Conservation (phyloP, 192 early-diverging fungal genomes). For the Umbelopsis ramanniana region DNA sequence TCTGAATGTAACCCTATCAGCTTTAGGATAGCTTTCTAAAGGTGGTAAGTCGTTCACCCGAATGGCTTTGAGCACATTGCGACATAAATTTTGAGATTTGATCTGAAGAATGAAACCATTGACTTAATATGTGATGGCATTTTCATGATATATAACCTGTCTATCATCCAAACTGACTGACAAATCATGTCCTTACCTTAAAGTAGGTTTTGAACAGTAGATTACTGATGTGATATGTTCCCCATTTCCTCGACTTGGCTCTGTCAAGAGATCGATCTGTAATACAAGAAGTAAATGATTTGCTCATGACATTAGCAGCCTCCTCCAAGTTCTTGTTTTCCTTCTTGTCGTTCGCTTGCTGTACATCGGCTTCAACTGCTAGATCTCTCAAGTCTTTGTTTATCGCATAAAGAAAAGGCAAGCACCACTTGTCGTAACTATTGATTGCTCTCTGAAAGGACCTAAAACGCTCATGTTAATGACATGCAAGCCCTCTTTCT, state of each 20-base stretch:
- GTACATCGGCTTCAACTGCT: slow-evolving; percentile 55
- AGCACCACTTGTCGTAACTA: slow-evolving; percentile 56
- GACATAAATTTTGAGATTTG: slow-evolving; percentile 80
- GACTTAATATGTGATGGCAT: background rate
- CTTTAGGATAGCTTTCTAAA: slow-evolving; percentile 77
- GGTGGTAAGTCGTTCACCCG: slow-evolving; percentile 72
- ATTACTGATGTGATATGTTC: slow-evolving; percentile 87
- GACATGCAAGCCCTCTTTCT: background rate
- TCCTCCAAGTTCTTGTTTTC: slow-evolving; percentile 75
- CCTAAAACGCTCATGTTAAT: slow-evolving; percentile 32
- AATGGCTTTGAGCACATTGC: slow-evolving; percentile 79
- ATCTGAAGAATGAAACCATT: slow-evolving; percentile 46
- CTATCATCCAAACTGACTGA: background rate
- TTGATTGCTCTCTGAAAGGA: slow-evolving; percentile 54
- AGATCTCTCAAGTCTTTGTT: slow-evolving; percentile 57
- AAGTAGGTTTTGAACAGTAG: slow-evolving; percentile 89
- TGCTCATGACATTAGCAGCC: slow-evolving; percentile 84
- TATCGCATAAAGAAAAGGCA: slow-evolving; percentile 65
- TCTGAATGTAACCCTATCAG: slow-evolving; percentile 83
- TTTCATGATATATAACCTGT: background rate
- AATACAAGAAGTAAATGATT: slow-evolving; percentile 86
- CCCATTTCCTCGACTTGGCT: slow-evolving; percentile 84
- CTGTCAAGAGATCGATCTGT: slow-evolving; percentile 73
- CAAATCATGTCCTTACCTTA: slow-evolving; percentile 52
- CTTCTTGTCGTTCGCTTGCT: slow-evolving; percentile 39